Percentiles rank a stretch among this genome's conserved stretches.
Evolutionary conservation across 345 rosid genomes (phyloP).

Genomic region (Citrus hindsii): DNA sequence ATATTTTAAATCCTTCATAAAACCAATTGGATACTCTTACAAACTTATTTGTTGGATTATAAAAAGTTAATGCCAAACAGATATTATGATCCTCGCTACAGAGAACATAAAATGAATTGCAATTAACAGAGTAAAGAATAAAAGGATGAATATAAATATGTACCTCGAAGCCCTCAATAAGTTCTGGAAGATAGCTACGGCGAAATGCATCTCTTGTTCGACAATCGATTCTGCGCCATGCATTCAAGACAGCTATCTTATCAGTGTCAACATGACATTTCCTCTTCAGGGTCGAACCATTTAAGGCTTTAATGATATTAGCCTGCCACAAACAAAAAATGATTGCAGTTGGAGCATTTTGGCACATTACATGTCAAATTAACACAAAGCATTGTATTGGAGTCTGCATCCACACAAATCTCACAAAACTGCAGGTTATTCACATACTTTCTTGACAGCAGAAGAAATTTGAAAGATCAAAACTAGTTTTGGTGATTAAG

Average conservation of each 20-base stretch:
- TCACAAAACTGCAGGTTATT: background rate
- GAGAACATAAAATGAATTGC: background rate
- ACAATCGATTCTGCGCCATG: conserved; percentile 78
- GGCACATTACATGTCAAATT: background rate
- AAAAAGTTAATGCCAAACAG: background rate
- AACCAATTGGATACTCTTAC: background rate
- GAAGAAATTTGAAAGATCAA: conserved; percentile 3
- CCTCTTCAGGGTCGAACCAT: conserved; percentile 39
- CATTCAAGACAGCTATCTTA: conserved; percentile 65
- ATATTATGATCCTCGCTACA: background rate
- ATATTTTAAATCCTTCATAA: background rate
- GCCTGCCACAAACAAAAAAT: conserved; percentile 46
- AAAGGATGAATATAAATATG: background rate
- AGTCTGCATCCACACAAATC: background rate
- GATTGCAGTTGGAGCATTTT: conserved; percentile 10
- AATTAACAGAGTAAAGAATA: background rate
- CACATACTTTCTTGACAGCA: background rate
- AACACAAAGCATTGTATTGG: background rate
- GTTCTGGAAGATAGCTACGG: conserved; percentile 80
- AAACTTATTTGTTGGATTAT: background rate
- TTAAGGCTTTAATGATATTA: conserved; percentile 47
- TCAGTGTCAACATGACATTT: conserved; percentile 58
- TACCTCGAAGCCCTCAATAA: conserved; percentile 84
- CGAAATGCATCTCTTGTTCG: conserved; percentile 90
- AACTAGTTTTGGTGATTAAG: conserved; percentile 13